A percentile compares a stretch with the other conserved stretches of the same genome.
Evolutionary conservation across 495 filamentous ascomycete species (phyloP).

Genomic region (Diplogelasinospora grovesii): DNA sequence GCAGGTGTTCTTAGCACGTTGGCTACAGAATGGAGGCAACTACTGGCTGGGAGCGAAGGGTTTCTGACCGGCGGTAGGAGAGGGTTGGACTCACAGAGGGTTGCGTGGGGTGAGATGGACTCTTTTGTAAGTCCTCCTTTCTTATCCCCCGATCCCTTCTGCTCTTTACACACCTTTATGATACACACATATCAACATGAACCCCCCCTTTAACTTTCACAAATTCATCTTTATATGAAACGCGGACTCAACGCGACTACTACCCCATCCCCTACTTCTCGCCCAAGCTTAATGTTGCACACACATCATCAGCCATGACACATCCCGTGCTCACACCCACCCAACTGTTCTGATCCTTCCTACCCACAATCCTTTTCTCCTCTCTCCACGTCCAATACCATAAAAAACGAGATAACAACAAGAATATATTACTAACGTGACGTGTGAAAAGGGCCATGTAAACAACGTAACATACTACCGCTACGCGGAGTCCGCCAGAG

Average conservation of each 20-base stretch:
- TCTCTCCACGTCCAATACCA: no score
- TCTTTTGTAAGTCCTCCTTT: conserved; percentile 36
- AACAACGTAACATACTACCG: conserved; percentile 71
- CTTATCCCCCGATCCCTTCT: no score
- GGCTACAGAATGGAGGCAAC: conserved; percentile 66
- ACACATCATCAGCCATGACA: no score
- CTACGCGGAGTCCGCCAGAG: conserved; percentile 78
- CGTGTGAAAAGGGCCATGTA: conserved; percentile 56
- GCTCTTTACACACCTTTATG: no score
- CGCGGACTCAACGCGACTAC: no score
- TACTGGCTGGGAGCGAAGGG: conserved; percentile 74
- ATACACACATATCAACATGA: no score
- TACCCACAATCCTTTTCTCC: no score
- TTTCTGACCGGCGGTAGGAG: conserved; percentile 63
- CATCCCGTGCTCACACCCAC: no score
- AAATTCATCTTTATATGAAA: neutral
- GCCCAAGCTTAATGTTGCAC: no score
- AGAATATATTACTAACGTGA: neutral
- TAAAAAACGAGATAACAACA: no score
- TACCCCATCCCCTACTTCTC: no score
- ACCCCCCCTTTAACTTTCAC: conserved; percentile 2
- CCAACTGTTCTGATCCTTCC: no score
- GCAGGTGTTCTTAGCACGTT: conserved; percentile 55
- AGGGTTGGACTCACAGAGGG: conserved; percentile 62
- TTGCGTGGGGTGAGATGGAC: conserved; percentile 91